Evolutionary conservation across 2,329 filamentous ascomycete genomes (phyloP), one percentile per base, ranked within the genome.

Genomic region (Paradendryphiella salina): DNA sequence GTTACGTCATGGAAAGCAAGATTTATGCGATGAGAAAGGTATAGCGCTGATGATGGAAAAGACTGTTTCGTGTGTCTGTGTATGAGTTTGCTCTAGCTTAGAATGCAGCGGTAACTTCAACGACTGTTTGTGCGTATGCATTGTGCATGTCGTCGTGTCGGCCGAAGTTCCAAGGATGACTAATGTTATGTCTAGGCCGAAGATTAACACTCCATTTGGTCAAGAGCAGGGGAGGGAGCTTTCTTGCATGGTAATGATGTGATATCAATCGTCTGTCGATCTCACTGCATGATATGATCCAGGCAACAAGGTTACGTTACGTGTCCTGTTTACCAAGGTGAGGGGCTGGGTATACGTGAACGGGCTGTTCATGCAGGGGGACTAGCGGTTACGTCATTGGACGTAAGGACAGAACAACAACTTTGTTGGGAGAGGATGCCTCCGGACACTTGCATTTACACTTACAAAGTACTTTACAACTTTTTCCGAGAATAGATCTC

Each of bases 11-110:
- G 52, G 61, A 46, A 42, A 57, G 41, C 54, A 54, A 51, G 50
- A 60, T 61, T 59, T 58, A 66, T 54, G 56, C 29, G 47, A 48
- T 52, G 51, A 50, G 53, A 52, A 43, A 45, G 42, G 40, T 28
- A 23, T 34, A 35, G 14, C 14, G 17, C 17, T 20, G 45, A 29
- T 46, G 43, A 50, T 55, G 58, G 50, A 33, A 18, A 20, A 33
- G 3, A 54, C 52, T 43, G 42, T 49, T 45, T 57, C 61, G 21
- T 23, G 21, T 23, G 21, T 23, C 2, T 67, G 60, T 69, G 65
- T 60, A 67, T 46, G 67, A 67, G 53, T 57, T 66, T 59, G 57
- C 60, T 64, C 60, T 61, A 61, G 60, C 63, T 10, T 62, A 56
- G 47, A 65, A 66, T 58, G 54, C 56, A 60, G 41, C 51, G 47